Evolutionary conservation across 2,329 filamentous ascomycete genomes (phyloP), one percentile per base, ranked within the genome.

Genomic region (Neofusicoccum parvum): DNA sequence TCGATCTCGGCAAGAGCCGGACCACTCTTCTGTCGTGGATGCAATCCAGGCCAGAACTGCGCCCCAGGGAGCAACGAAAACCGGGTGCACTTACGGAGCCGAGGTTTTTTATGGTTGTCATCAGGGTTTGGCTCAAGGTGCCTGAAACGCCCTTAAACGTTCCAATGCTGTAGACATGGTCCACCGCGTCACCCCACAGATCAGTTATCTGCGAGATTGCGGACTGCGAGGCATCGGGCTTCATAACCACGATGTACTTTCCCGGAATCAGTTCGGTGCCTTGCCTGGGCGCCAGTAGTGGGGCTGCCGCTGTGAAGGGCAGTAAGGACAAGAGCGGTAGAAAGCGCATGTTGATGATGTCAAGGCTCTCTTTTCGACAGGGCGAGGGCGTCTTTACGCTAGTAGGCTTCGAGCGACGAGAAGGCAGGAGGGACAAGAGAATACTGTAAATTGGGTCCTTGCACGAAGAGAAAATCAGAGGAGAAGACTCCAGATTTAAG

Each of bases 231-330:
- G 72, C 71, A 43, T 74, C 72, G 50, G 77, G 73, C 74, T 80
- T 80, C 67, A 83, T 65, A 74, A 80, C 81, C 71, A 82, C 77
- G 60, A 83, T 81, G 73, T 80, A 83, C 69, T 79, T 78, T 69
- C 76, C 76, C 5, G 78, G 76, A 64, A 82, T 76, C 45, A 76
- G 69, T 45, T 46, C 20, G 10, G 70, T 60, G 39, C 75, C 76
- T 62, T 72, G 74, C 64, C 76, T 73, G 36, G 79, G 75, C 34
- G 72, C 66, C 46, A 81, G 71, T 69, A 82, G 60, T 9, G 80
- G 79, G 3, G 79, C 78, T n/a, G 77, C 39, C 27, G 41, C 17
- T 12, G 36, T 78, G 37, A 79, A 65, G 58, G 73, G 76, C 69
- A 78, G 65, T 5, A 79, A 70, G 17, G 49, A 20, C 64, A 81